Evolutionary conservation across 176 grass and related monocot species (phyloP).

Genomic region (Raddia guianensis): DNA sequence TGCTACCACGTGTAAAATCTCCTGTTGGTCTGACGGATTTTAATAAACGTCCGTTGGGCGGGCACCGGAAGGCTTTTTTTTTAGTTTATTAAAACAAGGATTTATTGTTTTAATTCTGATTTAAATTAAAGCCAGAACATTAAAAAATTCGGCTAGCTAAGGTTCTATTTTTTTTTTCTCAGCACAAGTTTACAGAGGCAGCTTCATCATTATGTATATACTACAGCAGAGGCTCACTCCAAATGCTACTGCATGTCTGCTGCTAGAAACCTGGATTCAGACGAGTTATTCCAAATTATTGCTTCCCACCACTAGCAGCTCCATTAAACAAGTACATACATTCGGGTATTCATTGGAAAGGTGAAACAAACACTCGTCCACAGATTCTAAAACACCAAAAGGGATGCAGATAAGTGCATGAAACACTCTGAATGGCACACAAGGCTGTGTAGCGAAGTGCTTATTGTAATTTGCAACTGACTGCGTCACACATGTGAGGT

Average conservation of each 20-base stretch:
- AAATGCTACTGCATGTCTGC: background rate
- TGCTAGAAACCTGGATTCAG: background rate
- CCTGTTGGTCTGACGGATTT: too few species aligned
- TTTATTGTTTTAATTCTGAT: too few species aligned
- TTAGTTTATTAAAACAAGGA: too few species aligned
- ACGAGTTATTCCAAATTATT: background rate
- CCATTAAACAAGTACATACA: conserved; percentile 16
- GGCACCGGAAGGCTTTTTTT: too few species aligned
- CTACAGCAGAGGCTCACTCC: background rate
- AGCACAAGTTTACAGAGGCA: background rate
- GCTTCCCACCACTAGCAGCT: background rate
- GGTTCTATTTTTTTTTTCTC: too few species aligned
- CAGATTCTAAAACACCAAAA: conserved; percentile 12
- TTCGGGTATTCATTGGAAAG: background rate
- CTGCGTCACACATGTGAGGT: conserved; percentile 44
- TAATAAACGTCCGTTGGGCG: too few species aligned
- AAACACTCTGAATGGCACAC: background rate
- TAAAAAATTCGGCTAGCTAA: too few species aligned
- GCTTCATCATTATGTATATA: too few species aligned
- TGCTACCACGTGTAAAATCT: too few species aligned
- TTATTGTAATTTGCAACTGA: background rate
- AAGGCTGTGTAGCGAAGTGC: background rate
- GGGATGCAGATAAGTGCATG: background rate
- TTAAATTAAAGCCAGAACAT: too few species aligned
- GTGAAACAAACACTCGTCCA: background rate